Conservation (phyloP, 2,329 filamentous ascomycete genomes). For the Domatiomyces catenatus region DNA sequence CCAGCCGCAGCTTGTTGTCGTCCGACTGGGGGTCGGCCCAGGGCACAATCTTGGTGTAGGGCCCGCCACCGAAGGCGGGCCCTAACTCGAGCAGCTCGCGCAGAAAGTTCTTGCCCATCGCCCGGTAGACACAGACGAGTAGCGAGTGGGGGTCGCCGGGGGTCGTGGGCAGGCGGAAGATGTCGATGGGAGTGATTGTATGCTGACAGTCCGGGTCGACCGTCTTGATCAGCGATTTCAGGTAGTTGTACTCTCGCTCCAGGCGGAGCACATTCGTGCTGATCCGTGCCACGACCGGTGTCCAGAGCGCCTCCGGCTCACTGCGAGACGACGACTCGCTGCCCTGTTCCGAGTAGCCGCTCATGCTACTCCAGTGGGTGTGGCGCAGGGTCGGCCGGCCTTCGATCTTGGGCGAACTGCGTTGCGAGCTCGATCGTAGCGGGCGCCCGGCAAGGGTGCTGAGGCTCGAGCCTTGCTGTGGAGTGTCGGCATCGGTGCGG, state of each 20-base stretch:
- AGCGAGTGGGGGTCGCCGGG: conserved; percentile 56
- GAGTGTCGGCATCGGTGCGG: conserved; percentile 34
- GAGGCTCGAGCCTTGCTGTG: conserved; percentile 35
- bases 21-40: conserved; percentile 31
- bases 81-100: conserved; percentile 54
- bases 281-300: conserved; percentile 62
- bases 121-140: conserved; percentile 66
- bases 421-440: conserved; percentile 28
- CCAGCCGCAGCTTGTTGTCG: conserved; percentile 50
- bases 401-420: conserved; percentile 30
- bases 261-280: conserved; percentile 70
- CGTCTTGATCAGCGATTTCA: conserved; percentile 53
- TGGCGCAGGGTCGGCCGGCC: conserved; percentile 26
- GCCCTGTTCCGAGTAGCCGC: conserved; percentile 28
- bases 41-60: conserved; percentile 30
- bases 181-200: conserved; percentile 65
- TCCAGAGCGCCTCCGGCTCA: conserved; percentile 31
- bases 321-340: conserved; percentile 26
- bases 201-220: conserved; percentile 60
- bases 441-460: conserved; percentile 21
- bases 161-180: conserved; percentile 54
- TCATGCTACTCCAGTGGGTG: conserved; percentile 38
- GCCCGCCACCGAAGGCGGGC: conserved; percentile 52
- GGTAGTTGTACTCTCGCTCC: conserved; percentile 74
- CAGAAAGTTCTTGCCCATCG: conserved; percentile 60